phyloP scores from a whole-genome alignment of 2,329 filamentous ascomycete species.

The Aspergillus novoparasiticus region DNA sequence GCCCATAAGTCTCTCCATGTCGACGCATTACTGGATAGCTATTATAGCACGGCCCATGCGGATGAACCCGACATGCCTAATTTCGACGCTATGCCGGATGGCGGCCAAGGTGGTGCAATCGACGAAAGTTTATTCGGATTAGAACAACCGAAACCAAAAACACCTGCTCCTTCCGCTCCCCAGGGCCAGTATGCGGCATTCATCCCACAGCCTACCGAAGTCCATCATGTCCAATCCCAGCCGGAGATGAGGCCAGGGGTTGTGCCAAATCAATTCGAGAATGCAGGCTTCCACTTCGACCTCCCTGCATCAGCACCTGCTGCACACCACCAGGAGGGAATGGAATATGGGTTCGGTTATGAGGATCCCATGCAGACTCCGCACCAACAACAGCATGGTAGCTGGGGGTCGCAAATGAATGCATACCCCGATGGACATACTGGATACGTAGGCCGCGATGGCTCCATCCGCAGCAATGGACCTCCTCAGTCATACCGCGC shows the following conservation, averaged over 20 bases:
- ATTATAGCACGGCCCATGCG: slow-evolving; percentile 53
- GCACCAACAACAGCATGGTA: slow-evolving; percentile 18
- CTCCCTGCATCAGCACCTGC: slow-evolving; percentile 53
- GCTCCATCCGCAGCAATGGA: slow-evolving; percentile 21
- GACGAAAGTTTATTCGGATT: slow-evolving; percentile 39
- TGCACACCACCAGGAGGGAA: slow-evolving; percentile 18
- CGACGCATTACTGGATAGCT: slow-evolving; percentile 51
- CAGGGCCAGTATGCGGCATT: slow-evolving; percentile 40
- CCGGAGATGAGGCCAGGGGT: slow-evolving; percentile 42
- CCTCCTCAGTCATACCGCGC: slow-evolving; percentile 23
- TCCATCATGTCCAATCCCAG: slow-evolving; percentile 48
- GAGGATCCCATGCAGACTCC: slow-evolving; percentile 21
- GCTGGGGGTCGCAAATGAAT: slow-evolving; percentile 15
- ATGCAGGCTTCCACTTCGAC: slow-evolving; percentile 70
- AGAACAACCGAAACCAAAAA: slow-evolving; percentile 32
- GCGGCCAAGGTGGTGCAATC: slow-evolving; percentile 27
- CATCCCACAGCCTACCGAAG: slow-evolving; percentile 32
- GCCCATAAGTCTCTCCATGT: slow-evolving; percentile 25
- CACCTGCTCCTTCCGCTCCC: slow-evolving; percentile 23
- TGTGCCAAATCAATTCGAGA: slow-evolving; percentile 39
- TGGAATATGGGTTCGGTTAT: slow-evolving; percentile 28
- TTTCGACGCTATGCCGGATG: slow-evolving; percentile 58
- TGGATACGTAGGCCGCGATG: slow-evolving; percentile 15
- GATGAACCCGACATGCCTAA: slow-evolving; percentile 64
- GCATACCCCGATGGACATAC: slow-evolving; percentile 11